Percentiles rank a stretch among this genome's conserved stretches.
These are phyloP conservation scores for Trichophyton rubrum DNA, from an alignment of 2,329 filamentous ascomycete species.

Conservation along the genomic window DNA sequence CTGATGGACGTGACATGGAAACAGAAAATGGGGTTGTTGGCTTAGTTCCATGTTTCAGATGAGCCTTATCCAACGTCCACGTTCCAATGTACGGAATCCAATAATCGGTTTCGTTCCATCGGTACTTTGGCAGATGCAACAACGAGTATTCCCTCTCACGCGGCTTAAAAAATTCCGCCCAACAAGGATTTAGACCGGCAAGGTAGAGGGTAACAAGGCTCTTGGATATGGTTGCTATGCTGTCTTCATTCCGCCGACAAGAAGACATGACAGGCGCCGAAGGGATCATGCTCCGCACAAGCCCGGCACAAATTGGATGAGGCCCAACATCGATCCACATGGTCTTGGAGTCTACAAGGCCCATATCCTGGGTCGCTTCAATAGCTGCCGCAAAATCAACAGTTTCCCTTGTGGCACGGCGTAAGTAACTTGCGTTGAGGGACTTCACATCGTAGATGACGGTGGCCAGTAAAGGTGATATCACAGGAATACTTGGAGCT, in stretches of 20 bases:
- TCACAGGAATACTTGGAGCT: slow-evolving; percentile 47
- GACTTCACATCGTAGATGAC: slow-evolving; percentile 46
- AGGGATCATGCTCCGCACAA: slow-evolving; percentile 51
- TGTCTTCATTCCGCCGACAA: slow-evolving; percentile 49
- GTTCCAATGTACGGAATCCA: slow-evolving; percentile 40
- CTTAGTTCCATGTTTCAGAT: slow-evolving; percentile 6
- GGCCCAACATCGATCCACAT: slow-evolving; percentile 65
- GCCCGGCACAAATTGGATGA: slow-evolving; percentile 55
- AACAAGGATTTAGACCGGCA: slow-evolving; percentile 52
- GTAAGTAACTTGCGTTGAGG: slow-evolving; percentile 30
- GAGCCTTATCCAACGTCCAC: slow-evolving; percentile 42
- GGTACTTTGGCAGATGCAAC: slow-evolving; percentile 52
- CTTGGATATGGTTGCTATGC: slow-evolving; percentile 48
- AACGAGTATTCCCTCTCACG: slow-evolving; percentile 44
- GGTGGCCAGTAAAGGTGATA: slow-evolving; percentile 55
- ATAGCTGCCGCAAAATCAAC: slow-evolving; percentile 58
- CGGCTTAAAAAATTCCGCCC: slow-evolving; percentile 52
- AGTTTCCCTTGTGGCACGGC: slow-evolving; percentile 48
- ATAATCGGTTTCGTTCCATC: slow-evolving; percentile 59
- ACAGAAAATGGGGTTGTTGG: background rate
- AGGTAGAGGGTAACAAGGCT: slow-evolving; percentile 49
- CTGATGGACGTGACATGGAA: background rate
- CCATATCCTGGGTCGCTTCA: slow-evolving; percentile 44
- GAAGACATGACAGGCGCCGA: slow-evolving; percentile 47
- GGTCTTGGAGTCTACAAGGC: slow-evolving; percentile 51